Conservation (phyloP, 2,329 filamentous ascomycete species). For the Chaetomium sp. region DNA sequence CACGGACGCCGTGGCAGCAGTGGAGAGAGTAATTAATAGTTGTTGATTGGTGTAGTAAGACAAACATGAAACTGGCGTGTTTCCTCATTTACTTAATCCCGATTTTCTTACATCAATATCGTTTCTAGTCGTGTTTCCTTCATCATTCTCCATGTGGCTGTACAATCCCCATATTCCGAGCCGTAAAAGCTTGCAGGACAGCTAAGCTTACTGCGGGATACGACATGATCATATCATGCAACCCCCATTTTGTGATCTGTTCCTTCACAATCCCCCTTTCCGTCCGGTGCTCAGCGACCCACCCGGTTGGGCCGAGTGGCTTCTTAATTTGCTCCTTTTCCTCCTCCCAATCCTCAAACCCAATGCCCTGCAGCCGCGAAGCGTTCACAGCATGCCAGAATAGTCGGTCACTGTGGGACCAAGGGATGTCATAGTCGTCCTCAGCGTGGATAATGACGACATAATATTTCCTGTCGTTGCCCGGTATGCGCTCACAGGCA, state of each 20-base stretch:
- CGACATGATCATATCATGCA: slow-evolving; percentile 54
- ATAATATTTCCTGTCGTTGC: slow-evolving; percentile 30
- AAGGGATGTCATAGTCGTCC: slow-evolving; percentile 47
- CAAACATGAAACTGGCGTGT: too few species aligned
- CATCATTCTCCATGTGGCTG: too few species aligned
- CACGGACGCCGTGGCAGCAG: neutral
- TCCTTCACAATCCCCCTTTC: slow-evolving; percentile 44
- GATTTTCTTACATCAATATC: too few species aligned
- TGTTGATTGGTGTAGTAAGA: too few species aligned
- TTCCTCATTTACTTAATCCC: too few species aligned
- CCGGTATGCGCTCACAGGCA: slow-evolving; percentile 26
- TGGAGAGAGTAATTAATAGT: neutral
- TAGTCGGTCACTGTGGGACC: slow-evolving; percentile 41
- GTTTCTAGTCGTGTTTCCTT: too few species aligned
- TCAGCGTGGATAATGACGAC: slow-evolving; percentile 45
- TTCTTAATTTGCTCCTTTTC: slow-evolving; percentile 34
- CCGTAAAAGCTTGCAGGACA: slow-evolving; percentile 39
- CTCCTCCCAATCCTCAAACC: slow-evolving; percentile 38
- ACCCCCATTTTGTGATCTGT: slow-evolving; percentile 48
- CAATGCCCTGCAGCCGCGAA: slow-evolving; percentile 31
- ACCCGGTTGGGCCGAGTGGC: slow-evolving; percentile 39
- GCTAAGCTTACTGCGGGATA: slow-evolving; percentile 48
- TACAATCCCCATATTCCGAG: too few species aligned
- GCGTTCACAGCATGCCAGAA: slow-evolving; percentile 53
- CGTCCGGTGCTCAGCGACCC: slow-evolving; percentile 41